phyloP scores from a whole-genome alignment of 2,329 filamentous ascomycete genomes.

The Parafenestella ontariensis region DNA sequence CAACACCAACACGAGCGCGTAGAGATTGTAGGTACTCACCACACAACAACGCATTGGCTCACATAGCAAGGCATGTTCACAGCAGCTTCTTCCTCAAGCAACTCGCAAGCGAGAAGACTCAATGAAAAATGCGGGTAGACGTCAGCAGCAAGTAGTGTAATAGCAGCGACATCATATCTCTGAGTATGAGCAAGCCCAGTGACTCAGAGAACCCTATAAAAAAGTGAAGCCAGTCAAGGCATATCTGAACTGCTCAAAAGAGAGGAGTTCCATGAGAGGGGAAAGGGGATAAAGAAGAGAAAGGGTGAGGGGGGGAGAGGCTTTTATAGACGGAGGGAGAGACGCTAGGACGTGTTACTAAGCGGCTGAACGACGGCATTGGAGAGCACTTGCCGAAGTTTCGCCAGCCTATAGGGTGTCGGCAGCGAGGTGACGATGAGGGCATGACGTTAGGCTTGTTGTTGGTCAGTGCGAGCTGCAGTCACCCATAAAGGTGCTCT shows the following conservation, averaged over 20 bases:
- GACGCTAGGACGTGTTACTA: not conserved
- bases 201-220: constrained; percentile 15
- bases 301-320: not conserved
- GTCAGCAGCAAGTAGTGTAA: constrained; percentile 21
- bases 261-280: too few relatives aligned
- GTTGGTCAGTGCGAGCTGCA: not conserved
- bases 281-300: not conserved
- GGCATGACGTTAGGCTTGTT: not conserved
- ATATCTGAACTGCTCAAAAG: too few relatives aligned
- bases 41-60: too few relatives aligned
- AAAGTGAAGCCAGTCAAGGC: not conserved
- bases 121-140: constrained; percentile 27
- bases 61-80: not conserved
- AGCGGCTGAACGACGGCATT: not conserved
- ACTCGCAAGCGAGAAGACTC: constrained; percentile 23
- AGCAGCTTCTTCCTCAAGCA: constrained; percentile 27
- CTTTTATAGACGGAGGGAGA: not conserved
- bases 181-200: constrained; percentile 21
- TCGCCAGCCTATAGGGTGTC: not conserved
- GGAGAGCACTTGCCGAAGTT: not conserved
- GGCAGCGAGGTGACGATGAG: not conserved
- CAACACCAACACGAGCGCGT: too few relatives aligned
- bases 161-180: constrained; percentile 22
- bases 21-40: too few relatives aligned
- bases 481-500: not conserved